Conservation (phyloP, 2,329 filamentous ascomycete species). For the Microcera coccophila region DNA sequence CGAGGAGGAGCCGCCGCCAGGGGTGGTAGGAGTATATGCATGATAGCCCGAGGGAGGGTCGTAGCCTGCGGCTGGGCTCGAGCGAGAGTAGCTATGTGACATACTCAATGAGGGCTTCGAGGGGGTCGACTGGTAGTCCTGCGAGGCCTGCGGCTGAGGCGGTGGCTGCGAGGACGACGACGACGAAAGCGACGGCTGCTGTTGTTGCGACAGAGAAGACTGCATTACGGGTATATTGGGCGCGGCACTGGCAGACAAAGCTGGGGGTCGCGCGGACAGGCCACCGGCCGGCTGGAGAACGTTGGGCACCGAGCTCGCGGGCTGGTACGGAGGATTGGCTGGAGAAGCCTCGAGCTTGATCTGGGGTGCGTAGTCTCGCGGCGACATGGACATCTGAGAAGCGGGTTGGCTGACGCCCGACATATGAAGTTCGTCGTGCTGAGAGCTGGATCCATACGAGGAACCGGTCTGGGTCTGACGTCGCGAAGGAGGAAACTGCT, state of each 20-base stretch:
- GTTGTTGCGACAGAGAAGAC: slow-evolving; percentile 23
- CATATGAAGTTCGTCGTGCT: slow-evolving; percentile 55
- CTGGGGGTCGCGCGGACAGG: slow-evolving; percentile 33
- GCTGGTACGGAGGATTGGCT: slow-evolving; percentile 39
- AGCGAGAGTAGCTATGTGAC: slow-evolving; percentile 76
- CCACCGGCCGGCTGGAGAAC: slow-evolving; percentile 55
- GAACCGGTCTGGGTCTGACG: slow-evolving; percentile 18
- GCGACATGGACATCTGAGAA: slow-evolving; percentile 35
- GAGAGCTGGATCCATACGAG: slow-evolving; percentile 14
- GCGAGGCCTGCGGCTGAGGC: slow-evolving; percentile 48
- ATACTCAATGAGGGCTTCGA: slow-evolving; percentile 62
- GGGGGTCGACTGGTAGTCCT: slow-evolving; percentile 40
- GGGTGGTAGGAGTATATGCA: slow-evolving; percentile 61
- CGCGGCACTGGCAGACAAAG: slow-evolving; percentile 23
- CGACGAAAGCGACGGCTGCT: slow-evolving; percentile 36
- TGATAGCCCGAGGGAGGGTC: slow-evolving; percentile 50
- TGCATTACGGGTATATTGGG: slow-evolving; percentile 47
- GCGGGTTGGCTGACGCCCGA: slow-evolving; percentile 39
- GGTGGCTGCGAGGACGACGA: slow-evolving; percentile 33
- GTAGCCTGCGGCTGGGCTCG: slow-evolving; percentile 67
- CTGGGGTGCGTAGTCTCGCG: slow-evolving; percentile 49
- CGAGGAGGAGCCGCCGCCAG: slow-evolving; percentile 51
- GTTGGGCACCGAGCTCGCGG: slow-evolving; percentile 50
- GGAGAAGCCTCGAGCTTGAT: slow-evolving; percentile 48
- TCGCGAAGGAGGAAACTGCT: slow-evolving; percentile 33